Evolutionary conservation across 1,284 basidiomycete species (phyloP).

Genomic region (Boletus subluridellus): DNA sequence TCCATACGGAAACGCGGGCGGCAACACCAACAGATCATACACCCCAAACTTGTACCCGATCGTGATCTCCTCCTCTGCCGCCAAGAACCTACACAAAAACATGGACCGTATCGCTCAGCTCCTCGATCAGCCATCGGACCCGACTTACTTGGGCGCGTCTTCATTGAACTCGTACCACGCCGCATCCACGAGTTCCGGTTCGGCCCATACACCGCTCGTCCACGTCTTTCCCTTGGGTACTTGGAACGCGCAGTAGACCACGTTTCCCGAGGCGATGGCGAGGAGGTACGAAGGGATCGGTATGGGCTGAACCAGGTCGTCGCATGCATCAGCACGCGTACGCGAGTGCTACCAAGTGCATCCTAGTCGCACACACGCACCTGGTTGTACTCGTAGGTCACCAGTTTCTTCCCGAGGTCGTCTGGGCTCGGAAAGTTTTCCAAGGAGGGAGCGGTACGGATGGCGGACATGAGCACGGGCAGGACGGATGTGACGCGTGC

Average conservation of each 20-base stretch:
- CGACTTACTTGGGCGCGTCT: slow-evolving; percentile 66
- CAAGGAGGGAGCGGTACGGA: slow-evolving; percentile 71
- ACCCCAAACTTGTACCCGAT: slow-evolving; percentile 83
- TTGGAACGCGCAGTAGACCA: slow-evolving; percentile 70
- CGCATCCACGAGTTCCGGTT: slow-evolving; percentile 77
- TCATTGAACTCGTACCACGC: slow-evolving; percentile 87
- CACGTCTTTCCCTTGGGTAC: slow-evolving; percentile 61
- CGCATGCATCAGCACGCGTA: background rate
- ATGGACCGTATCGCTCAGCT: background rate
- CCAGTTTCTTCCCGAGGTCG: slow-evolving; percentile 52
- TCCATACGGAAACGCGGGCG: slow-evolving; percentile 90
- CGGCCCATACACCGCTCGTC: slow-evolving; percentile 86
- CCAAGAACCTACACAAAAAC: slow-evolving; percentile 56
- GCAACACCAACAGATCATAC: slow-evolving; percentile 90
- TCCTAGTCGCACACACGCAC: too few relatives aligned
- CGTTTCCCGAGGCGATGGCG: slow-evolving; percentile 82
- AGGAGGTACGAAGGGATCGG: slow-evolving; percentile 85
- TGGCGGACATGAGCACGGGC: slow-evolving; percentile 83
- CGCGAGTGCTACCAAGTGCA: background rate
- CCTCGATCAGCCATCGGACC: background rate
- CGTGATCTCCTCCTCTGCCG: slow-evolving; percentile 62
- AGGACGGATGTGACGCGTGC: slow-evolving; percentile 74
- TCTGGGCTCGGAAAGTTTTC: slow-evolving; percentile 65
- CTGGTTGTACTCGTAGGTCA: slow-evolving; percentile 67
- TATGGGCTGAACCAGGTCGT: slow-evolving; percentile 49